phyloP scores from a whole-genome alignment of 2,329 filamentous ascomycete genomes.

The Colletotrichum sp. region DNA sequence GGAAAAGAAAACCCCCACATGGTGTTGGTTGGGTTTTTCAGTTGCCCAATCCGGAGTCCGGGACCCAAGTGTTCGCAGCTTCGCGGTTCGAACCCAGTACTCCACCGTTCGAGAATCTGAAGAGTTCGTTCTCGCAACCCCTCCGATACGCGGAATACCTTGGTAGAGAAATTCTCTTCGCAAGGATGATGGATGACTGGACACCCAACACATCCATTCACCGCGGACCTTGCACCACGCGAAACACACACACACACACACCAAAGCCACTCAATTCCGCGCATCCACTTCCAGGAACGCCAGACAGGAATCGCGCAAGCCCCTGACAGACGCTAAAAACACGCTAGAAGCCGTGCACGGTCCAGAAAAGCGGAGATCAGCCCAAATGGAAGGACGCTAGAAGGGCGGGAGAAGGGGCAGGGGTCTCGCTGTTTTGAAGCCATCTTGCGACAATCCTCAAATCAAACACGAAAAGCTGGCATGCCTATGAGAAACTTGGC shows the following conservation, averaged over 20 bases:
- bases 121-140: neutral
- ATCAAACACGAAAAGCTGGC: neutral
- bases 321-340: constrained; percentile 5
- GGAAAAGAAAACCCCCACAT: neutral
- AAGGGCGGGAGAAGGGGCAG: constrained; percentile 6
- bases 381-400: constrained; percentile 7
- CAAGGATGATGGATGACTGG: neutral
- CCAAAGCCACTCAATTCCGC: neutral
- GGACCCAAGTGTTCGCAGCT: neutral
- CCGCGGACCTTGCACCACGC: neutral
- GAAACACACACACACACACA: neutral
- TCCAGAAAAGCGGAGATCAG: neutral
- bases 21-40: neutral
- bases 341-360: constrained; percentile 4
- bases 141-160: neutral
- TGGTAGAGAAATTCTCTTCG: neutral
- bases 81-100: neutral
- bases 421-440: neutral
- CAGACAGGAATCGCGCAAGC: neutral
- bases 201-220: neutral
- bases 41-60: neutral
- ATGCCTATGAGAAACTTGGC: neutral
- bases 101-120: neutral
- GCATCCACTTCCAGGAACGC: neutral
- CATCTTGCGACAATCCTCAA: neutral